These are phyloP conservation scores for Naganishia albida DNA, from an alignment of 1,284 basidiomycete genomes.

Conservation along the genomic window DNA sequence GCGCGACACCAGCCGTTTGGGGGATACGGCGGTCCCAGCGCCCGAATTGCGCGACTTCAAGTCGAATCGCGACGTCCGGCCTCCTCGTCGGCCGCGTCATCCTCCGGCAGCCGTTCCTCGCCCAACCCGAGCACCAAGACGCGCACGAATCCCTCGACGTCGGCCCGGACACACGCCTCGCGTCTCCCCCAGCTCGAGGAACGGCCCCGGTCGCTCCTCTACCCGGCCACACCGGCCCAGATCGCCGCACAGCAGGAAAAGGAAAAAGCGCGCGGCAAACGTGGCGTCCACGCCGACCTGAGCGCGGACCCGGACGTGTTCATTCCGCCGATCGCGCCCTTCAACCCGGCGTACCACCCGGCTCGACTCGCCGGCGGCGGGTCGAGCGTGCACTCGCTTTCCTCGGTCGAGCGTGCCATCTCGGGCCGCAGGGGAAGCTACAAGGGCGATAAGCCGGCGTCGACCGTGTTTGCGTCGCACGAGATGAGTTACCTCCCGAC, in stretches of 20 bases:
- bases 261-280: constrained; percentile 9
- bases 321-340: constrained; percentile 29
- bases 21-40: not conserved
- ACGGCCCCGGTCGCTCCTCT: constrained; percentile 24
- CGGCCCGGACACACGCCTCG: constrained; percentile 23
- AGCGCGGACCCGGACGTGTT: constrained; percentile 21
- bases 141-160: constrained; percentile 11
- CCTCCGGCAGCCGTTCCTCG: constrained; percentile 18
- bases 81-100: constrained; percentile 15
- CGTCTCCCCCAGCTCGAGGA: constrained; percentile 27
- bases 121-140: constrained; percentile 15
- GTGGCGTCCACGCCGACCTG: not conserved
- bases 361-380: not conserved
- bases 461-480: constrained; percentile 43
- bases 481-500: constrained; percentile 51
- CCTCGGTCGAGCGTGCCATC: constrained; percentile 23
- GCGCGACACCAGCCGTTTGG: constrained; percentile 1
- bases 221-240: constrained; percentile 30
- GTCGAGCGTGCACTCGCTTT: constrained; percentile 6
- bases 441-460: constrained; percentile 34
- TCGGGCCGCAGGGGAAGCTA: constrained; percentile 23
- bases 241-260: constrained; percentile 31
- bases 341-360: constrained; percentile 26
- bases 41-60: constrained; percentile 3
- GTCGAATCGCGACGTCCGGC: not conserved